These are phyloP conservation scores for Malbranchea cinnamomea DNA, from an alignment of 2,329 filamentous ascomycete species.

Conservation along the genomic window DNA sequence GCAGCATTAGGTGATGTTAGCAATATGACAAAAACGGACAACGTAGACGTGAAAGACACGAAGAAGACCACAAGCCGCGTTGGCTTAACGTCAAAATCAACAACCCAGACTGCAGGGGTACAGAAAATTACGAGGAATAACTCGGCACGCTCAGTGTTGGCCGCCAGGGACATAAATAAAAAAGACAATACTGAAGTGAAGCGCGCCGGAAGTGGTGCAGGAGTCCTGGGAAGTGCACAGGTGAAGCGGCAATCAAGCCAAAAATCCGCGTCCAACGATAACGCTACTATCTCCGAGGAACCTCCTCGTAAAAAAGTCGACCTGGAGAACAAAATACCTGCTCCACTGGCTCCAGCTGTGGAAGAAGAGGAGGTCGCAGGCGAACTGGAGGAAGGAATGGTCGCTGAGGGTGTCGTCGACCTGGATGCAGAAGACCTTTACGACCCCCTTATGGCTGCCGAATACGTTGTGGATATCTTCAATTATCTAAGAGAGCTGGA, in stretches of 20 bases:
- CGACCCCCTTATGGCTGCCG: constrained; percentile 93
- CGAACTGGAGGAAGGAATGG: constrained; percentile 1
- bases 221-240: constrained; percentile 44
- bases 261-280: constrained; percentile 39
- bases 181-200: constrained; percentile 58
- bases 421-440: constrained; percentile 78
- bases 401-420: constrained; percentile 30
- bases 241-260: constrained; percentile 51
- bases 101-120: constrained; percentile 61
- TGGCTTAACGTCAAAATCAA: constrained; percentile 63
- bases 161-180: constrained; percentile 45
- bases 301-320: constrained; percentile 53
- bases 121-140: constrained; percentile 52
- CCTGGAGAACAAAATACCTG: constrained; percentile 35
- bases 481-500: constrained; percentile 79
- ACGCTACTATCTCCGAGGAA: constrained; percentile 48
- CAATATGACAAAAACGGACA: constrained; percentile 64
- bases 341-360: constrained; percentile 4
- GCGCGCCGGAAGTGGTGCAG: constrained; percentile 57
- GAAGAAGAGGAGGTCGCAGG: constrained; percentile 14
- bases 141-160: constrained; percentile 48
- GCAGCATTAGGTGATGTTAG: constrained; percentile 84
- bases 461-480: constrained; percentile 94
- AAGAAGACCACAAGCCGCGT: constrained; percentile 46
- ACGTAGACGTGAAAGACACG: constrained; percentile 35